Evolutionary conservation across 768 basidiomycete species (phyloP), one percentile per base, ranked within the genome.

Genomic region (Podaxis rugospora): DNA sequence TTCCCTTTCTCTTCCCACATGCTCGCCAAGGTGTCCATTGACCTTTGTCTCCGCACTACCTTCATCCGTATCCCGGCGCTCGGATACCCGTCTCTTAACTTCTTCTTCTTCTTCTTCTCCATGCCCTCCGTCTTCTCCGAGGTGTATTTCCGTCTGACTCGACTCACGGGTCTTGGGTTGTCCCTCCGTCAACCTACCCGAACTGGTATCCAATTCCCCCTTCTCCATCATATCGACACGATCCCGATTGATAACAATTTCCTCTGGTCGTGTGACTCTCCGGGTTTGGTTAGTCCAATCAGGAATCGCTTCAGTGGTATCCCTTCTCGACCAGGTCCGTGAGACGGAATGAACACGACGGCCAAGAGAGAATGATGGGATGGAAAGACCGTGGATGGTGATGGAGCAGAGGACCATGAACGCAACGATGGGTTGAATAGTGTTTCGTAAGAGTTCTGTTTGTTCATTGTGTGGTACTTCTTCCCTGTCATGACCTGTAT

Each of bases 351-450:
- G 94, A n/a, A 98, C 94, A 25, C 94, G 86, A 32, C 92, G 81
- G 16, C 94, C 89, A 28, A 98, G 85, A 21, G 94, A 94, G 79
- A 98, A 97, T 70, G 89, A 90, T 0, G 96, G 94, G 65, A 99
- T 97, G 10, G 93, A 95, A 6, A 97, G 79, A 2, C 94, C 95
- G 68, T 93, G 92, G 16, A 91, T 85, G 16, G 89, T 80, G 63
- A 98, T 92, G 0, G 93, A 96, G 66, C 86, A 88, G 6, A 99
- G 81, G 3, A 99, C 97, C 85, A 98, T 87, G 73, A 97, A 98
- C 1, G 90, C 88, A 10, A 94, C 91, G 65, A 99, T 92, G 0
- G 97, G 97, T 70, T 95, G 91, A 59, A 98, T 95, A 4, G 85
- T 78, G 11, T 86, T 78, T 1, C 85, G 80, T 14, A 99, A 78